Evolutionary conservation across 352 stramenopile genomes (phyloP).

Genomic region (Phytopythium delawarense): DNA sequence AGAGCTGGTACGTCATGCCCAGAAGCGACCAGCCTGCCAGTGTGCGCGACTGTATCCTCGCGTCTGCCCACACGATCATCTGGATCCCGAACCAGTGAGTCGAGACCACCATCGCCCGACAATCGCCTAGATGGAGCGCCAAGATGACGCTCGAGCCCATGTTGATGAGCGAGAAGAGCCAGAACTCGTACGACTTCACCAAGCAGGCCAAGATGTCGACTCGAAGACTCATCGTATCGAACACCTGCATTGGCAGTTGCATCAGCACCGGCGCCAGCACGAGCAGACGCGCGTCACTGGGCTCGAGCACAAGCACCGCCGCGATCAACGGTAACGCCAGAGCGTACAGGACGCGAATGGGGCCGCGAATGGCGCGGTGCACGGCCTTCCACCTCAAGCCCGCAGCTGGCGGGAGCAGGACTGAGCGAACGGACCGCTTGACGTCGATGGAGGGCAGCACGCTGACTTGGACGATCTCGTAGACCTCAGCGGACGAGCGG

Average conservation of each 20-base stretch:
- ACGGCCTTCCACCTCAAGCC: background rate
- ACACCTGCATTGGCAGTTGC: conserved; percentile 1
- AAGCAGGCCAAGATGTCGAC: conserved; percentile 19
- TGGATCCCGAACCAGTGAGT: conserved; percentile 13
- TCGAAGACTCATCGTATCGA: conserved; percentile 12
- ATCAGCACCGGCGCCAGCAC: background rate
- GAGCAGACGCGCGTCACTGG: background rate
- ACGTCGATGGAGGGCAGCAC: conserved; percentile 8
- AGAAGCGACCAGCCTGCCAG: conserved; percentile 4
- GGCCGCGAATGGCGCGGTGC: background rate
- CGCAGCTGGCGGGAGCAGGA: background rate
- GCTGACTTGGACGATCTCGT: conserved; percentile 11
- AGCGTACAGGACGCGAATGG: background rate
- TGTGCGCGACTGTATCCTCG: conserved; percentile 13
- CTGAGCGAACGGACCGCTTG: conserved; percentile 10
- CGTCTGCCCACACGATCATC: conserved; percentile 17
- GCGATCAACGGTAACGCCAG: conserved; percentile 1
- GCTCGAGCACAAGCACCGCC: conserved; percentile 1
- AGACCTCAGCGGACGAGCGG: conserved; percentile 1
- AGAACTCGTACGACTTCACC: conserved; percentile 24
- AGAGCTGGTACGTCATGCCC: background rate
- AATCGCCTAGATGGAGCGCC: conserved; percentile 10
- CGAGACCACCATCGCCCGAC: conserved; percentile 5
- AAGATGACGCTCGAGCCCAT: conserved; percentile 9
- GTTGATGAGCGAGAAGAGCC: conserved; percentile 24